Evolutionary conservation across 148 eudicot species (phyloP), one percentile per base, ranked within the genome.

Genomic region (Spergularia marina): DNA sequence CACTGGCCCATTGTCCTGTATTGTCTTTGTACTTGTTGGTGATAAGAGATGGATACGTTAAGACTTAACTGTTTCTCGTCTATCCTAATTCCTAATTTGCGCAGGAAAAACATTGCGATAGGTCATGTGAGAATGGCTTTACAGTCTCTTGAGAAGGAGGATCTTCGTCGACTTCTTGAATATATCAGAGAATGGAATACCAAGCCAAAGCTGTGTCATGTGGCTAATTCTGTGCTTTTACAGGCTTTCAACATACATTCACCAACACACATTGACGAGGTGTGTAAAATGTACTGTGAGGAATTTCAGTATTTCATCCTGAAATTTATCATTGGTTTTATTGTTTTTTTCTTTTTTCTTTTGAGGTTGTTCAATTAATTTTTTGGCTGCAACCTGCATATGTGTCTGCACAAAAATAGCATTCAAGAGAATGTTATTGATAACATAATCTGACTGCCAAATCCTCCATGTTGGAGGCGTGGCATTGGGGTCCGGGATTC

Each of bases 101-200:
- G 54, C 92, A 95, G 99, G 85, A 88, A 86, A 76, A 74, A 65
- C 36, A 82, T 83, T 23, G 89, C 94, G 0, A 68, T 74, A 65
- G 76, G 80, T 82, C 84, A 80, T 62, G 75, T 95, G 58, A 91
- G 80, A 72, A 85, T 83, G 80, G 92, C 93, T 74, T 85, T 95
- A 74, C 20, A 67, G 49, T 82, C 70, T 70, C 89, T 95, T 76
- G 88, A 82, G 68, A 95, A 87, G 83, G 97, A 95, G 76, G 89
- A 91, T 78, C 68, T 87, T 74, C 90, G 67, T 62, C 74, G 71
- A 57, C 92, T 95, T 81, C 72, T 95, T 77, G 97, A 95, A 76
- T 95, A 91, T 79, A 77, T 92, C 59, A 85, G 99, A 78, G 99
- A 92, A 84, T 95, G 99, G 99, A 95, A 95, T 83, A 90, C 97